These are phyloP conservation scores for Lathyrus sativus DNA, from an alignment of 306 rosid genomes.

Conservation along the genomic window DNA sequence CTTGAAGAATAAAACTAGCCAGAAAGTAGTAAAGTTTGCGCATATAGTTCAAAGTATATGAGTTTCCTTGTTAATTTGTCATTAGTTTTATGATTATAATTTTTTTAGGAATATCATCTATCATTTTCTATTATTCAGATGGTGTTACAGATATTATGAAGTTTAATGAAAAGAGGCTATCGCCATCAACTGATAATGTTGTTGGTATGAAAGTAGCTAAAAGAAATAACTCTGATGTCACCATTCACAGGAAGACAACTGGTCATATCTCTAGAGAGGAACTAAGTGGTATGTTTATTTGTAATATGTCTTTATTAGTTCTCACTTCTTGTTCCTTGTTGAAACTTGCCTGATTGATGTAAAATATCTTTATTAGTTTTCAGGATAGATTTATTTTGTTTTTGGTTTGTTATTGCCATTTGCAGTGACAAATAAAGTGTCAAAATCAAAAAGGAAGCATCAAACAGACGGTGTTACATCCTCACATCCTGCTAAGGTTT, in stretches of 20 bases:
- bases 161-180: conserved; percentile 41
- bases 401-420: conserved; percentile 30
- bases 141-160: conserved; percentile 36
- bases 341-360: conserved; percentile 23
- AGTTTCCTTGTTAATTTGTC: conserved; percentile 35
- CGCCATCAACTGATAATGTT: conserved; percentile 24
- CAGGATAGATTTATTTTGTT: conserved; percentile 29
- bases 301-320: conserved; percentile 10
- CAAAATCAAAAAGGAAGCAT: conserved; percentile 68
- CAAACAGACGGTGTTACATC: conserved; percentile 42
- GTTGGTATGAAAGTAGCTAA: conserved; percentile 42
- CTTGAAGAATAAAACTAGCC: conserved; percentile 46
- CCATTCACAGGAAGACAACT: conserved; percentile 42
- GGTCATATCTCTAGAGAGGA: conserved; percentile 40
- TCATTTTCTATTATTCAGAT: conserved; percentile 47
- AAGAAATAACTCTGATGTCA: conserved; percentile 39
- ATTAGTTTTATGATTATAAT: conserved; percentile 11
- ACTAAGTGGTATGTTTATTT: conserved; percentile 44
- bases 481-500: conserved; percentile 53
- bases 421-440: conserved; percentile 55
- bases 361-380: conserved; percentile 22
- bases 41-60: conserved; percentile 50
- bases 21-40: conserved; percentile 51
- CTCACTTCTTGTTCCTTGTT: conserved; percentile 20
- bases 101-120: conserved; percentile 20